These are phyloP conservation scores for Blastocystis hominis DNA, from an alignment of 352 stramenopile species.

Conservation along the genomic window DNA sequence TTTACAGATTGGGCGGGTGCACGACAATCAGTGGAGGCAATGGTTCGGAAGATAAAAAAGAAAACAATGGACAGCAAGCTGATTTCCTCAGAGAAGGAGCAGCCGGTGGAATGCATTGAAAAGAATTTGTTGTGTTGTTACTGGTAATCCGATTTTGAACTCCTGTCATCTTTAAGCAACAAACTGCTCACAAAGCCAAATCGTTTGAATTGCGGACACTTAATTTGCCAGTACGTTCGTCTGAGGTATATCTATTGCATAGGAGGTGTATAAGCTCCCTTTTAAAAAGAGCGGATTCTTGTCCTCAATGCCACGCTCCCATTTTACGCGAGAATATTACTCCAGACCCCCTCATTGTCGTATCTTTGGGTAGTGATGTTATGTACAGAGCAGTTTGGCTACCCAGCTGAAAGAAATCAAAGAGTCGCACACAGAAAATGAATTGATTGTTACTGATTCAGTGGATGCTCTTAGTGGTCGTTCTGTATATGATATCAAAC, in stretches of 20 bases:
- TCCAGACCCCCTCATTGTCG: slow-evolving; percentile 7
- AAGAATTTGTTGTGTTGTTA: neutral
- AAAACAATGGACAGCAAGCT: neutral
- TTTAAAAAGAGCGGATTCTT: neutral
- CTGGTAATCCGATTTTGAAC: neutral
- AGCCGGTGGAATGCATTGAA: neutral
- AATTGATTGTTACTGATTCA: neutral
- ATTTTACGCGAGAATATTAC: neutral
- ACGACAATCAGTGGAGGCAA: neutral
- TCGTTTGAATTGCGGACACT: slow-evolving; percentile 15
- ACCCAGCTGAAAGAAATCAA: neutral
- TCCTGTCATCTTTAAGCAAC: neutral
- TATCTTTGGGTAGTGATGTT: neutral
- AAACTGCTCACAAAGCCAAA: neutral
- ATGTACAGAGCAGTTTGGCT: neutral
- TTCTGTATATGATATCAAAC: neutral
- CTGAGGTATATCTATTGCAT: neutral
- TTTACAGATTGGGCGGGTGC: neutral
- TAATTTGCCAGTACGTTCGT: neutral
- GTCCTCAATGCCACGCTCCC: neutral
- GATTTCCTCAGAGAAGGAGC: neutral
- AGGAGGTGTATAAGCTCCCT: slow-evolving; percentile 8
- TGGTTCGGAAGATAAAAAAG: neutral
- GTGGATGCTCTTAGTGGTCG: neutral
- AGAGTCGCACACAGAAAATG: neutral